These are phyloP conservation scores for Penicillium sp. DNA, from an alignment of 2,329 filamentous ascomycete species.

Conservation along the genomic window DNA sequence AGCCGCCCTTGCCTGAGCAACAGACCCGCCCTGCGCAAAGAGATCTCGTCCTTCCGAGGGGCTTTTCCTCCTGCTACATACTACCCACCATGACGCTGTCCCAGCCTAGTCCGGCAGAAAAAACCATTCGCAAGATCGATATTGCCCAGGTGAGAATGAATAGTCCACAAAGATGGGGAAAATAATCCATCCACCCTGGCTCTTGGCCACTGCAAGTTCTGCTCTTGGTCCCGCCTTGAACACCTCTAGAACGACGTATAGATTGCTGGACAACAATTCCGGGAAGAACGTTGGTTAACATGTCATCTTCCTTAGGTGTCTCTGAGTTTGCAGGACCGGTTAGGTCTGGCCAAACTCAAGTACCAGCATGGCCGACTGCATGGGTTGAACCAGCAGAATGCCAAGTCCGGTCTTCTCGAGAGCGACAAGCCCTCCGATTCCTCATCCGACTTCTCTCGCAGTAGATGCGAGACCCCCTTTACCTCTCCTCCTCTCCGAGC, in stretches of 20 bases:
- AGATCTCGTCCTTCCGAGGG: constrained; percentile 4
- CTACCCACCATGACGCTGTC: constrained; percentile 30
- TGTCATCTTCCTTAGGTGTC: constrained; percentile 64
- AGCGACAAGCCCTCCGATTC: constrained; percentile 80
- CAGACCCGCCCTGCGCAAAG: constrained; percentile 8
- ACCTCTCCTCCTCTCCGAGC: constrained; percentile 83
- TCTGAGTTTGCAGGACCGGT: constrained; percentile 82
- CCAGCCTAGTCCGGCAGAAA: constrained; percentile 34
- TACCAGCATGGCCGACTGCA: constrained; percentile 94
- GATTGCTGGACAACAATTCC: neutral
- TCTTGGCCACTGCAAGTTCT: neutral
- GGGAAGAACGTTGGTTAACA: neutral
- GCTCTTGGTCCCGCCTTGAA: neutral
- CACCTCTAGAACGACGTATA: neutral
- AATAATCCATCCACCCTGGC: neutral
- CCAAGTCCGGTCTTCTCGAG: constrained; percentile 58
- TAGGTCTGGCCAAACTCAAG: constrained; percentile 95
- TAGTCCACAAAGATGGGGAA: neutral
- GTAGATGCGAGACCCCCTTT: constrained; percentile 47
- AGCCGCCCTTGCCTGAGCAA: constrained; percentile 21
- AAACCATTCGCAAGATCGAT: constrained; percentile 41
- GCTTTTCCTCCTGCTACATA: constrained; percentile 5
- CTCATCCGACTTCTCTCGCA: constrained; percentile 74
- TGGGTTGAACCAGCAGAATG: constrained; percentile 67
- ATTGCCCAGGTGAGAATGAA: constrained; percentile 37